Evolutionary conservation across 768 basidiomycete genomes (phyloP).

Genomic region (Podaxis sp.): DNA sequence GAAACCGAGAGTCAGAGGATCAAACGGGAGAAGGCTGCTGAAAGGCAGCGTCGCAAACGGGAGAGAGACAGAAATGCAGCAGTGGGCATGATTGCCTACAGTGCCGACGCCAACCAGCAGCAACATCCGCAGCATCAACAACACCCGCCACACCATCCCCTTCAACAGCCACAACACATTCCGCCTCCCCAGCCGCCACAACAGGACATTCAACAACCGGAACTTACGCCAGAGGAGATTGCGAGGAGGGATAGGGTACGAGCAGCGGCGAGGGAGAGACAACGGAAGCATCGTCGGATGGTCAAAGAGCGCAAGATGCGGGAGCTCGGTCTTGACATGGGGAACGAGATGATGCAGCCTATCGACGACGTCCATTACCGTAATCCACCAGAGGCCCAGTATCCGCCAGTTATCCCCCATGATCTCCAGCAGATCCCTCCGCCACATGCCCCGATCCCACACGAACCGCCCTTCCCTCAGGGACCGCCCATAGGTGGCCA

Average conservation of each 20-base stretch:
- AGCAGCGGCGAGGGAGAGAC: conserved; percentile 75
- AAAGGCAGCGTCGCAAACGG: conserved; percentile 80
- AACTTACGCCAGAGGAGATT: conserved; percentile 62
- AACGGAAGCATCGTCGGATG: conserved; percentile 76
- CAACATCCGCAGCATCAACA: conserved; percentile 30
- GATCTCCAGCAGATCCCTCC: conserved; percentile 36
- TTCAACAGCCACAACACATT: conserved; percentile 15
- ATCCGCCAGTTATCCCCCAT: conserved; percentile 43
- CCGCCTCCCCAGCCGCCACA: conserved; percentile 16
- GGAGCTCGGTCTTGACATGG: conserved; percentile 81
- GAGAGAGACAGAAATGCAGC: conserved; percentile 59
- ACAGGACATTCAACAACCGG: conserved; percentile 20
- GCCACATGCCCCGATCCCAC: conserved; percentile 34
- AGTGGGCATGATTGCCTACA: conserved; percentile 38
- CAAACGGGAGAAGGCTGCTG: conserved; percentile 86
- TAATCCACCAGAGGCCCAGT: conserved; percentile 47
- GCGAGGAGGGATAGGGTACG: conserved; percentile 70
- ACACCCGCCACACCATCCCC: conserved; percentile 18
- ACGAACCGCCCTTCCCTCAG: conserved; percentile 67
- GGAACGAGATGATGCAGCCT: conserved; percentile 64
- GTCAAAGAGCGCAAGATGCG: conserved; percentile 82
- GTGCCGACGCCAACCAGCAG: conserved; percentile 22
- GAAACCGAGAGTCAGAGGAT: conserved; percentile 71
- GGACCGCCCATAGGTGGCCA: conserved; percentile 61
- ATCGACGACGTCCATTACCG: conserved; percentile 71